phyloP scores from a whole-genome alignment of 768 basidiomycete genomes.

The Suillus alpinus region DNA sequence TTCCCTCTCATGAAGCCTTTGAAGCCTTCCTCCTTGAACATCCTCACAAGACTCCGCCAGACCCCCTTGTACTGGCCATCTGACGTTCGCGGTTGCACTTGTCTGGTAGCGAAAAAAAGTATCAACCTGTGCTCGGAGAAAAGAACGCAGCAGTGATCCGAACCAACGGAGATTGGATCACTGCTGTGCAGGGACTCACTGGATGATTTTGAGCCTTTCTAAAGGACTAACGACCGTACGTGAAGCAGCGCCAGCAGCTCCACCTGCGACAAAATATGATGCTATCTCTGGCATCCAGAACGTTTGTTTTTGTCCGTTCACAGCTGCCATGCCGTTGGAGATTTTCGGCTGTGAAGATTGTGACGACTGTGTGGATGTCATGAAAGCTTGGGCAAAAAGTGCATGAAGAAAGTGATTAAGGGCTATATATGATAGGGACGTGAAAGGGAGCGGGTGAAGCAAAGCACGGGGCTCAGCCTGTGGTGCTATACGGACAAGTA shows the following conservation, averaged over 20 bases:
- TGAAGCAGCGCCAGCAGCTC: slow-evolving; percentile 62
- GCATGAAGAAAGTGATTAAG: slow-evolving; percentile 9
- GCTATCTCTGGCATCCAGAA: slow-evolving; percentile 29
- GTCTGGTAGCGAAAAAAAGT: slow-evolving; percentile 44
- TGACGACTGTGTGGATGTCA: slow-evolving; percentile 8
- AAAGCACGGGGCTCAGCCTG: slow-evolving; percentile 7
- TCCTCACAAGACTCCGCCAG: slow-evolving; percentile 75
- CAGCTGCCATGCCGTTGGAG: slow-evolving; percentile 19
- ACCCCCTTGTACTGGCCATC: slow-evolving; percentile 79
- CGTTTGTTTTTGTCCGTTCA: slow-evolving; percentile 25
- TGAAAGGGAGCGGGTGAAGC: slow-evolving; percentile 2
- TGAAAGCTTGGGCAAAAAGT: slow-evolving; percentile 2
- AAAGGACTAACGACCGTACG: slow-evolving; percentile 91
- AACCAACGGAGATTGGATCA: background rate
- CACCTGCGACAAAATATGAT: slow-evolving; percentile 57
- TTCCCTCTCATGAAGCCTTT: slow-evolving; percentile 94
- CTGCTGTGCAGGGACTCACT: slow-evolving; percentile 50
- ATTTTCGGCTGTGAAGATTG: slow-evolving; percentile 8
- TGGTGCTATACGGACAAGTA: background rate
- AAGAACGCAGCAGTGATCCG: background rate
- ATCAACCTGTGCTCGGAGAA: slow-evolving; percentile 2
- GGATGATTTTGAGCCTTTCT: slow-evolving; percentile 94
- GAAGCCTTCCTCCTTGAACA: slow-evolving; percentile 93
- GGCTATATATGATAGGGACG: slow-evolving; percentile 6
- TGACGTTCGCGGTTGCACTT: slow-evolving; percentile 76